These are phyloP conservation scores for Insectozyma bohioensis DNA, from an alignment of 1,139 yeast genomes.

Conservation along the genomic window DNA sequence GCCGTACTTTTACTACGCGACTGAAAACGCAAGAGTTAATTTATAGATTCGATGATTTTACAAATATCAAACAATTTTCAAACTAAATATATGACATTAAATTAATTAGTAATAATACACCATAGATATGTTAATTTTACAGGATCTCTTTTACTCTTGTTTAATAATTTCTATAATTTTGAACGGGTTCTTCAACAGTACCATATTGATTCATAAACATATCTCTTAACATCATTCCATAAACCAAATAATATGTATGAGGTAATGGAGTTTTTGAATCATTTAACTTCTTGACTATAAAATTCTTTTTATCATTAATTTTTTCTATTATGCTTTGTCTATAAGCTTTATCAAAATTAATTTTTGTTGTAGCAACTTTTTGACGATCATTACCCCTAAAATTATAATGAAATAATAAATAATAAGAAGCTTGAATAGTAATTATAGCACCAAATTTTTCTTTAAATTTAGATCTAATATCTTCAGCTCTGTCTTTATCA, in stretches of 20 bases:
- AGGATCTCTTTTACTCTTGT: too few species aligned
- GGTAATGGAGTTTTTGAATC: neutral
- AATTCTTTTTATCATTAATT: slow-evolving; percentile 9
- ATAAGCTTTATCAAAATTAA: slow-evolving; percentile 16
- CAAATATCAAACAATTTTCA: too few species aligned
- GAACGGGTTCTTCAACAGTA: slow-evolving; percentile 1
- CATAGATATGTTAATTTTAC: too few species aligned
- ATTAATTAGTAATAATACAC: too few species aligned
- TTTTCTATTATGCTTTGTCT: slow-evolving; percentile 5
- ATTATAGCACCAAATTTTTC: slow-evolving; percentile 10
- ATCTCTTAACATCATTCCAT: slow-evolving; percentile 1
- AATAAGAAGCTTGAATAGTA: slow-evolving; percentile 14
- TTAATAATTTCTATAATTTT: too few species aligned
- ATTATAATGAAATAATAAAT: slow-evolving; percentile 20
- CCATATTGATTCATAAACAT: slow-evolving; percentile 3
- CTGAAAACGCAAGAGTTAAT: too few species aligned
- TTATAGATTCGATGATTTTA: too few species aligned
- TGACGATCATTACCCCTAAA: slow-evolving; percentile 12
- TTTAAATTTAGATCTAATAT: slow-evolving; percentile 8
- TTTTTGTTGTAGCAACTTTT: slow-evolving; percentile 10
- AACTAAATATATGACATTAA: too few species aligned
- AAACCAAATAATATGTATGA: neutral
- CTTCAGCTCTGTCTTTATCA: slow-evolving; percentile 1
- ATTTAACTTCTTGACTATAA: slow-evolving; percentile 4
- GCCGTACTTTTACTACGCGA: too few species aligned